Evolutionary conservation across 306 rosid species (phyloP).

Genomic region (Myrica gale): DNA sequence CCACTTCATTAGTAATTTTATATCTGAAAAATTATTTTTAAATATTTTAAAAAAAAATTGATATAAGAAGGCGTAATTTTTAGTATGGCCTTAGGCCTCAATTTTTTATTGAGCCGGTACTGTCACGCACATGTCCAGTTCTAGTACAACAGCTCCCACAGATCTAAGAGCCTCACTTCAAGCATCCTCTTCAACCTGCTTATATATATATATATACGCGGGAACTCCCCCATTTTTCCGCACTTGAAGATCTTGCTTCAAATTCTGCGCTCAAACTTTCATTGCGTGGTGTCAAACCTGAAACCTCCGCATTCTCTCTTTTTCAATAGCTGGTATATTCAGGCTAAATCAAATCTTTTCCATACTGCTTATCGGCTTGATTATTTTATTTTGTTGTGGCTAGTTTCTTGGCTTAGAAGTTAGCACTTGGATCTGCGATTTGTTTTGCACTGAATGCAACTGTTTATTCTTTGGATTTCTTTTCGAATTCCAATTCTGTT

Average conservation of each 20-base stretch:
- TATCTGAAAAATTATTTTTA: too few relatives aligned
- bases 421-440: neutral
- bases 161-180: neutral
- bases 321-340: neutral
- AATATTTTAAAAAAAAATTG: too few relatives aligned
- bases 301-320: neutral
- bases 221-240: neutral
- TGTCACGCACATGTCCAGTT: too few relatives aligned
- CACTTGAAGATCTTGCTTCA: neutral
- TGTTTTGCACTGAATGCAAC: neutral
- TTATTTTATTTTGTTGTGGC: too few relatives aligned
- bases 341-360: neutral
- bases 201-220: neutral
- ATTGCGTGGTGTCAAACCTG: too few relatives aligned
- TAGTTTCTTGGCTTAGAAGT: neutral
- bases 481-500: neutral
- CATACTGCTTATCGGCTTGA: neutral
- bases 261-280: neutral
- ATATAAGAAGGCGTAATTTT: too few relatives aligned
- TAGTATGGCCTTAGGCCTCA: too few relatives aligned
- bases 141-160: too few relatives aligned
- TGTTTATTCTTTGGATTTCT: neutral
- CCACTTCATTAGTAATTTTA: too few relatives aligned
- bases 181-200: neutral
- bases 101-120: too few relatives aligned